Base-by-base conservation (phyloP, 1,284 basidiomycete species). In the Coriolopsis trogii region DNA sequence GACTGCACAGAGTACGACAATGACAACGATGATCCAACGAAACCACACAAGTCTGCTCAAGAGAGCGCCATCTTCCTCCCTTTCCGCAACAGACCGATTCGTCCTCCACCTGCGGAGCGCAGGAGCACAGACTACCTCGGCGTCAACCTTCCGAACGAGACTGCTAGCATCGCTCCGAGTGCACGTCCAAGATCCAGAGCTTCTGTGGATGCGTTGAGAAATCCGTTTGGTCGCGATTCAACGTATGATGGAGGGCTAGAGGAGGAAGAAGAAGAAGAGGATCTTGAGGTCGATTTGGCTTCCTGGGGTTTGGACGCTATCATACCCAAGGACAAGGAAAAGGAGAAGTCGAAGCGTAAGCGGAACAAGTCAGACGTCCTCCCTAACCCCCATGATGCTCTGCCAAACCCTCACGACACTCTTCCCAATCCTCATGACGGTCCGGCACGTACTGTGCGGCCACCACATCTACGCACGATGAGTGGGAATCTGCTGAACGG, bases 41-140 rank as follows among this genome's bases (percentile, higher is more conserved):
- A 71, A 24, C 81, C 82, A 9, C 69, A 73, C 56, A 80, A 79
- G 49, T 87, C 81, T 49, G 89, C 89, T 2, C 80, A 91, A 38
- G 88, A 92, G 53, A 91, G 89, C 59, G 89, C 90, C 41, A 88
- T 92, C 53, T 92, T 92, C 61, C 76, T 85, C 18, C 86, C 86
- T 63, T 72, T 90, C 40, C 82, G 82, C 41, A 78, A 77, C 61
- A 70, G 43, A 72, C 59, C 71, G 73, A 53, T 73, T 72, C 50
- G 54, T 18, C 74, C 68, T 65, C 38, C 89, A 89, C 18, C 70
- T 91, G 47, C 73, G 80, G 37, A 66, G 29, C 78, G 80, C 33
- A 78, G 73, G 62, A 85, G 77, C 59, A 64, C 74, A 28, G 85
- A 89, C 67, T 85, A 84, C 64, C 77, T 89, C n/a, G 80, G 82